These are phyloP conservation scores for Cucumis melo DNA, from an alignment of 306 rosid species.

Conservation along the genomic window DNA sequence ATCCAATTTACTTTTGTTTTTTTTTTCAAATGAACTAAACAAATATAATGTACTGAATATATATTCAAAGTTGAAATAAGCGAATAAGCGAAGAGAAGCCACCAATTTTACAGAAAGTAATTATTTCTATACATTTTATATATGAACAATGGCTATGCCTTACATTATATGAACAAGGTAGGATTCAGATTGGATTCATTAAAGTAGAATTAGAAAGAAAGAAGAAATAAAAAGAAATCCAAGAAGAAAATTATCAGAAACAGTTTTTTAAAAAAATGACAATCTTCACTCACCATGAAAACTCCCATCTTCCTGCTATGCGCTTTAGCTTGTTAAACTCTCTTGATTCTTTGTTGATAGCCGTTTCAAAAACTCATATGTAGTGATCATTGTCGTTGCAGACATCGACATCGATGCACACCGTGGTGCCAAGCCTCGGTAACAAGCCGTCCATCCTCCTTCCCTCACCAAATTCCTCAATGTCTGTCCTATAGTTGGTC, in stretches of 20 bases:
- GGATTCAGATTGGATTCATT: neutral
- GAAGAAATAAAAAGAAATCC: too few species aligned
- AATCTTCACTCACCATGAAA: neutral
- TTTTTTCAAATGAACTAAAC: too few species aligned
- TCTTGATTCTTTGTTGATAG: slow-evolving; percentile 62
- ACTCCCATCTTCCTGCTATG: neutral
- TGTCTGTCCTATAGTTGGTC: slow-evolving; percentile 56
- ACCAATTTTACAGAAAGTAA: neutral
- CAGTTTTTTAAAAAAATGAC: neutral
- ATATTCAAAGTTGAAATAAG: too few species aligned
- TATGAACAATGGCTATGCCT: slow-evolving; percentile 1
- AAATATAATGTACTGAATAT: too few species aligned
- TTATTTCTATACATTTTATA: slow-evolving; percentile 4
- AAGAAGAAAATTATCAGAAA: neutral
- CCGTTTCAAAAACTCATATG: slow-evolving; percentile 80
- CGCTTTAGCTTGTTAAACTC: slow-evolving; percentile 6
- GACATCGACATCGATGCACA: slow-evolving; percentile 89
- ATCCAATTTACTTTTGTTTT: too few species aligned
- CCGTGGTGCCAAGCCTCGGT: slow-evolving; percentile 78
- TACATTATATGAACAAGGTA: neutral
- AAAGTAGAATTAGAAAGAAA: too few species aligned
- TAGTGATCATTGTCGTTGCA: slow-evolving; percentile 92
- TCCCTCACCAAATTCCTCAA: slow-evolving; percentile 62
- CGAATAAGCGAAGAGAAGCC: neutral
- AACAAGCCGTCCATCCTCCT: slow-evolving; percentile 88